phyloP scores from a whole-genome alignment of 208 protist genomes.

The Giardia muris region DNA sequence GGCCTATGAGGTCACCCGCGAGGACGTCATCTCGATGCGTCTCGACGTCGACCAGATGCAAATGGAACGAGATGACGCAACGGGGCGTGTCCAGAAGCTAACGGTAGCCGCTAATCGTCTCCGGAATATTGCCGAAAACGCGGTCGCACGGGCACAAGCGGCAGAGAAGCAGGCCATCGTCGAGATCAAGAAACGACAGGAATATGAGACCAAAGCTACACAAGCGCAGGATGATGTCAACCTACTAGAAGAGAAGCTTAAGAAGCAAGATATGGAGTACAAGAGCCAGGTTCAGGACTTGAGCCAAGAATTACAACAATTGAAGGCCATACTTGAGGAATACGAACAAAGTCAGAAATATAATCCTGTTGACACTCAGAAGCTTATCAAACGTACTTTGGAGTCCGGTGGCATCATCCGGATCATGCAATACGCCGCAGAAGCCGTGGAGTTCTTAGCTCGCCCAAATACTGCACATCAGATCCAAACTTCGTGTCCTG shows the following conservation, averaged over 20 bases:
- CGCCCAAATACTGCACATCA: background rate
- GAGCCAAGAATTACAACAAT: background rate
- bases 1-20: background rate
- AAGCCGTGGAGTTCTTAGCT: background rate
- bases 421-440: background rate
- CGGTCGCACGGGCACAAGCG: background rate
- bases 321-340: background rate
- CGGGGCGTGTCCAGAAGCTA: background rate
- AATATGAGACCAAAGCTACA: background rate
- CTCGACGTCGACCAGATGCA: background rate
- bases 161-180: background rate
- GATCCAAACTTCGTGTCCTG: background rate
- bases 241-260: background rate
- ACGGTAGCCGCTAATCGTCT: background rate
- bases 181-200: background rate
- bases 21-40: background rate
- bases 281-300: background rate
- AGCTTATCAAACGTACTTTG: background rate
- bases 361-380: background rate
- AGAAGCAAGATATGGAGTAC: background rate
- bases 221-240: background rate
- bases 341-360: background rate
- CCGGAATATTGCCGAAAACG: background rate
- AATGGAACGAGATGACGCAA: background rate
- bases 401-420: background rate